Evolutionary conservation across 78 protist species (phyloP).

Genomic region (Bigelowiella natans): DNA sequence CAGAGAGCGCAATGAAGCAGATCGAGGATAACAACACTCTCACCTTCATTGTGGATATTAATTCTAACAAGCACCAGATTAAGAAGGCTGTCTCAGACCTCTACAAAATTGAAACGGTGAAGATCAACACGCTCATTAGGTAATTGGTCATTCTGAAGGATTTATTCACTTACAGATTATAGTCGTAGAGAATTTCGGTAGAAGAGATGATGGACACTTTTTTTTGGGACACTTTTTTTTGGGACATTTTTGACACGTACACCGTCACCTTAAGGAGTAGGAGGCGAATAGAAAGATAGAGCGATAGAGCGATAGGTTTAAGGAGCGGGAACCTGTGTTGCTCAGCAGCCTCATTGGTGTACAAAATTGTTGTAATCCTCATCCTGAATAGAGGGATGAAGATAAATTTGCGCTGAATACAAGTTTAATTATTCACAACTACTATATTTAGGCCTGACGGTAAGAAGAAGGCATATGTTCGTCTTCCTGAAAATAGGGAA

Average conservation of each 20-base stretch:
- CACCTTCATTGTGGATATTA: conserved; percentile 80
- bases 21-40: conserved; percentile 95
- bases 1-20: conserved; percentile 91
- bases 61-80: conserved; percentile 85
- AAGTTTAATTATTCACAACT: too few species aligned
- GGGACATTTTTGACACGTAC: too few species aligned
- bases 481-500: conserved; percentile 49
- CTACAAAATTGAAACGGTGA: conserved; percentile 75
- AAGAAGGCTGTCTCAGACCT: conserved; percentile 69
- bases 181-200: neutral
- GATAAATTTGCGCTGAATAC: too few species aligned
- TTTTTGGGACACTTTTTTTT: neutral
- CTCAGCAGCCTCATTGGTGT: too few species aligned
- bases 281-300: too few species aligned
- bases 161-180: too few species aligned
- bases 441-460: conserved; percentile 73
- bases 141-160: neutral
- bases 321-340: too few species aligned
- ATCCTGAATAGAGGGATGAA: neutral
- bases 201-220: neutral
- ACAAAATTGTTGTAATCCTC: too few species aligned
- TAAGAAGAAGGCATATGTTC: conserved; percentile 94
- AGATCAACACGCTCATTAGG: conserved; percentile 87
- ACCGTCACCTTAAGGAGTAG: too few species aligned
- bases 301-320: too few species aligned